Evolutionary conservation across 306 rosid genomes (phyloP).

Genomic region (Quercus suber): DNA sequence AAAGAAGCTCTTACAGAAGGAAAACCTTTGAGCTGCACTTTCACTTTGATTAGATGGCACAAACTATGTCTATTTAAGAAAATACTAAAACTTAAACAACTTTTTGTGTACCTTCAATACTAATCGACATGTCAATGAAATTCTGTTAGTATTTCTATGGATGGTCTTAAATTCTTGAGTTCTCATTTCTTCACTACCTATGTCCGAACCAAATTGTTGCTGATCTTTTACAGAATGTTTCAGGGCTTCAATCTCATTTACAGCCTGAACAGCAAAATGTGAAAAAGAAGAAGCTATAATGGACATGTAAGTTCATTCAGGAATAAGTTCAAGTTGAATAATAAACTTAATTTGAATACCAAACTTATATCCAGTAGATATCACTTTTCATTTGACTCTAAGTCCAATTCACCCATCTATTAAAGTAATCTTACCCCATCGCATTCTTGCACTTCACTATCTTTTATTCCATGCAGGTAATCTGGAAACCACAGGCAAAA

Average conservation of each 20-base stretch:
- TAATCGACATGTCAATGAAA: constrained; percentile 76
- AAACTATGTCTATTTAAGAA: not conserved
- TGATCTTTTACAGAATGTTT: constrained; percentile 25
- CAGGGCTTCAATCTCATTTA: constrained; percentile 58
- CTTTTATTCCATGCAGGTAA: constrained; percentile 81
- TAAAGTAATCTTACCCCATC: constrained; percentile 47
- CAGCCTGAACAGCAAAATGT: constrained; percentile 43
- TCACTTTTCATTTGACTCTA: not conserved
- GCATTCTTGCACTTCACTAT: constrained; percentile 43
- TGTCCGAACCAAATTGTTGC: constrained; percentile 22
- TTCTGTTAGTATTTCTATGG: constrained; percentile 48
- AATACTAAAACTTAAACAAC: constrained; percentile 55
- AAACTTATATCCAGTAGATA: not conserved
- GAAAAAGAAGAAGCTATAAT: constrained; percentile 20
- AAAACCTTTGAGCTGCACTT: not conserved
- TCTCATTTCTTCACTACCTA: constrained; percentile 17
- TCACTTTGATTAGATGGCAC: not conserved
- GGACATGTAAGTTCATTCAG: not conserved
- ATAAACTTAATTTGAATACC: not conserved
- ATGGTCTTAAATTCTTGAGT: constrained; percentile 35
- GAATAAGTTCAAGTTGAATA: constrained; percentile 2
- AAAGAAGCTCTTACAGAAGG: not conserved
- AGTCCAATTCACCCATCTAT: not conserved
- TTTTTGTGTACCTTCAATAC: constrained; percentile 78
- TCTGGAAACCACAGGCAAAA: constrained; percentile 39